phyloP scores from a whole-genome alignment of 345 rosid species.

The Erucastrum elatum region DNA sequence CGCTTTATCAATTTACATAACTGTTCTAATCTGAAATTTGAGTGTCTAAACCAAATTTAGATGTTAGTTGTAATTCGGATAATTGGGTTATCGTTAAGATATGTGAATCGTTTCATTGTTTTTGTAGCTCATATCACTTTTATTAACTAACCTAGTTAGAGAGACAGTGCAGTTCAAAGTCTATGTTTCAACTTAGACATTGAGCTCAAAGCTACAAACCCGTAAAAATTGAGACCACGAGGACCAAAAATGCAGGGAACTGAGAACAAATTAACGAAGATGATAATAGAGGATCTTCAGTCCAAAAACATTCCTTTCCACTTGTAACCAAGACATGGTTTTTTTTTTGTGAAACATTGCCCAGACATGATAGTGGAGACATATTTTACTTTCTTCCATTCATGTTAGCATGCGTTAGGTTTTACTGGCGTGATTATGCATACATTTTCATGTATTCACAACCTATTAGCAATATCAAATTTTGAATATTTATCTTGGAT shows the following conservation, averaged over 20 bases:
- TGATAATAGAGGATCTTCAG: not conserved
- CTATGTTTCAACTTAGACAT: not conserved
- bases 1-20: not conserved
- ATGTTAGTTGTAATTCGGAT: too few relatives aligned
- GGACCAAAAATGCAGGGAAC: not conserved
- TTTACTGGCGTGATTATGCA: not conserved
- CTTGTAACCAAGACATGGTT: not conserved
- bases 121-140: not conserved
- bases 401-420: not conserved
- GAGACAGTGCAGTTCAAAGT: too few relatives aligned
- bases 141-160: too few relatives aligned
- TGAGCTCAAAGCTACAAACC: not conserved
- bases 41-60: not conserved
- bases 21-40: not conserved
- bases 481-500: not conserved
- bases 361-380: too few relatives aligned
- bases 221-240: not conserved
- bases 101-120: not conserved
- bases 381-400: too few relatives aligned
- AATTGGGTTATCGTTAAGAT: not conserved
- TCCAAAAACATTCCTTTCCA: not conserved
- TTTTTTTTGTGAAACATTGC: too few relatives aligned
- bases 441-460: not conserved
- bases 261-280: not conserved
- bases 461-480: not conserved